Percentiles rank a stretch among this genome's conserved stretches.
phyloP scores from a whole-genome alignment of 2,329 filamentous ascomycete genomes.

The Sporothrix mexicana region DNA sequence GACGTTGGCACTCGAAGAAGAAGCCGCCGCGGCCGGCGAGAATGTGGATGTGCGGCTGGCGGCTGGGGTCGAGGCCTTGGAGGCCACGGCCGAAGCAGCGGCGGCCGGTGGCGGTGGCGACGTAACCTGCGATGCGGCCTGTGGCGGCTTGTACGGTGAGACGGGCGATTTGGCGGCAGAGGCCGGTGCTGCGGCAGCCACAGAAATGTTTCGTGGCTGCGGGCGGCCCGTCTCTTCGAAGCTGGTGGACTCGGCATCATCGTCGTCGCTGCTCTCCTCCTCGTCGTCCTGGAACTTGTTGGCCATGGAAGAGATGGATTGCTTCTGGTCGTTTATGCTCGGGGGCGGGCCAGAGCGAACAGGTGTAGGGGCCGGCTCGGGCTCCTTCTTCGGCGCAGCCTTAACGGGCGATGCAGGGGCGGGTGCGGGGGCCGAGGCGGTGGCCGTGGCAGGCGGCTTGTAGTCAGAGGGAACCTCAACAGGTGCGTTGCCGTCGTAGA shows the following conservation, averaged over 20 bases:
- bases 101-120: slow-evolving; percentile 34
- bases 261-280: slow-evolving; percentile 63
- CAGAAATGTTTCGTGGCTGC: slow-evolving; percentile 59
- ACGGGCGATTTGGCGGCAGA: slow-evolving; percentile 48
- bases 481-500: slow-evolving; percentile 84
- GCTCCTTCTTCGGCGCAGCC: slow-evolving; percentile 57
- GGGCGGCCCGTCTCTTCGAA: slow-evolving; percentile 88
- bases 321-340: slow-evolving; percentile 82
- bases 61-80: slow-evolving; percentile 44
- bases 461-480: slow-evolving; percentile 76
- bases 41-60: slow-evolving; percentile 34
- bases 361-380: slow-evolving; percentile 43
- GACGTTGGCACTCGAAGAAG: slow-evolving; percentile 59
- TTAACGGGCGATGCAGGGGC: slow-evolving; percentile 48
- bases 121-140: slow-evolving; percentile 20
- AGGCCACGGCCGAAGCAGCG: slow-evolving; percentile 28
- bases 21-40: slow-evolving; percentile 65
- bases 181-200: slow-evolving; percentile 16
- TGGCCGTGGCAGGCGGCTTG: slow-evolving; percentile 58
- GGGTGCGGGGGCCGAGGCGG: slow-evolving; percentile 52
- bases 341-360: slow-evolving; percentile 62
- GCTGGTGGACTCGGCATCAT: slow-evolving; percentile 70
- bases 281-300: slow-evolving; percentile 82
- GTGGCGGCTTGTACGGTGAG: slow-evolving; percentile 50
- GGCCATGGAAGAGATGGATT: slow-evolving; percentile 83